A percentile compares a stretch with the other conserved stretches of the same genome.
Evolutionary conservation across 1,284 basidiomycete genomes (phyloP).

Genomic region (Ceratobasidium sp.): DNA sequence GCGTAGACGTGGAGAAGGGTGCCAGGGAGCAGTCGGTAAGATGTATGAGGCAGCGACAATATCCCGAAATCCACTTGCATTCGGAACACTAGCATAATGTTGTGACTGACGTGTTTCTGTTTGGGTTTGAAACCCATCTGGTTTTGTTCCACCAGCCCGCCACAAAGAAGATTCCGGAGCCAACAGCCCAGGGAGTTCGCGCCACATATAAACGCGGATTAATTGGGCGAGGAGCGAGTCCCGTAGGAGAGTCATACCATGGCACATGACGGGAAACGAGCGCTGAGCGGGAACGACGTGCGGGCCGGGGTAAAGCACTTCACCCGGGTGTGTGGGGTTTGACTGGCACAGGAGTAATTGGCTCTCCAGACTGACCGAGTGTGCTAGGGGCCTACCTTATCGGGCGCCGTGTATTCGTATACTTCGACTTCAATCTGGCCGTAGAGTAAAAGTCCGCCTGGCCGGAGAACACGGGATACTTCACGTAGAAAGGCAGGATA

Average conservation of each 20-base stretch:
- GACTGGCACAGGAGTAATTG: background rate
- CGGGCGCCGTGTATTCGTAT: constrained; percentile 15
- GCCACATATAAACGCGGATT: constrained; percentile 18
- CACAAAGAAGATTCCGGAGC: constrained; percentile 12
- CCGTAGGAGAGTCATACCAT: constrained; percentile 18
- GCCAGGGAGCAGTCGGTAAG: constrained; percentile 17
- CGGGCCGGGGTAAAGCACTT: constrained; percentile 5
- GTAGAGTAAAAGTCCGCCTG: constrained; percentile 11
- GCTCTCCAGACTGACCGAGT: background rate
- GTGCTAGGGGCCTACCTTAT: background rate
- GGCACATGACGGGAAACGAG: constrained; percentile 20
- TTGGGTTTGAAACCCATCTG: background rate
- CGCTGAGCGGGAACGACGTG: background rate
- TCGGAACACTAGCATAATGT: background rate
- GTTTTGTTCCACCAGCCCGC: background rate
- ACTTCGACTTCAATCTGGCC: constrained; percentile 19
- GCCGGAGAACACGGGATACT: constrained; percentile 7
- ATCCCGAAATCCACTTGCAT: background rate
- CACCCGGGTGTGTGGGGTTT: background rate
- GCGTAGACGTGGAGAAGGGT: background rate
- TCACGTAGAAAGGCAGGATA: constrained; percentile 19
- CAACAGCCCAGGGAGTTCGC: constrained; percentile 10
- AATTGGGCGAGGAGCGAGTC: constrained; percentile 2
- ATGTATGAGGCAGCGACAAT: background rate
- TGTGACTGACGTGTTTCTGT: background rate